Conservation (phyloP, 257 asterid species). For the Solanum chiquidenum region DNA sequence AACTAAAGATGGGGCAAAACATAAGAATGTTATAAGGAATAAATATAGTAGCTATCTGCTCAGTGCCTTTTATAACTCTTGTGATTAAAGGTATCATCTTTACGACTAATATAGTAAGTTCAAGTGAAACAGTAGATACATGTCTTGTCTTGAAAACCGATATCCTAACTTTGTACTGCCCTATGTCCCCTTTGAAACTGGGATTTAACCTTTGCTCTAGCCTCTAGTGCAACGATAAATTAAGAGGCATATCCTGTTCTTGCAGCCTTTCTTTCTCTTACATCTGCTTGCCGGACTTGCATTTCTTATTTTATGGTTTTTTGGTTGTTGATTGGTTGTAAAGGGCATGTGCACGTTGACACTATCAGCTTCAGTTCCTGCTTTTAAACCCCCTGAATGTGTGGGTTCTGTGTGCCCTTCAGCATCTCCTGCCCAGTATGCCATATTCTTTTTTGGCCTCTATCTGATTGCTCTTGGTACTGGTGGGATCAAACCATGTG, state of each 20-base stretch:
- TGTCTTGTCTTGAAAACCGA: neutral
- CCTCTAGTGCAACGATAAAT: neutral
- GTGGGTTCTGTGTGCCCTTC: slow-evolving; percentile 70
- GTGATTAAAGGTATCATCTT: neutral
- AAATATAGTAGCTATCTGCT: neutral
- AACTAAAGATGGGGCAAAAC: neutral
- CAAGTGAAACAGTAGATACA: neutral
- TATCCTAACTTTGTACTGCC: neutral
- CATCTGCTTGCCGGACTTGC: neutral
- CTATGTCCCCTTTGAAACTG: neutral
- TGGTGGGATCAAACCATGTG: slow-evolving; percentile 96
- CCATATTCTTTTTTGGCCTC: slow-evolving; percentile 64
- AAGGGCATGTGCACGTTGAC: slow-evolving; percentile 93
- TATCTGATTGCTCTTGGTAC: slow-evolving; percentile 91
- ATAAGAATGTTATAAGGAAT: neutral
- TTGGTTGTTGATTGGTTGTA: neutral
- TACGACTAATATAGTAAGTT: neutral
- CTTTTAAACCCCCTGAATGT: slow-evolving; percentile 69
- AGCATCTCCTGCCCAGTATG: slow-evolving; percentile 67
- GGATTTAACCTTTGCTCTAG: neutral
- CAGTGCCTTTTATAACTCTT: neutral
- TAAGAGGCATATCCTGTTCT: neutral
- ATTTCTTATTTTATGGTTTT: neutral
- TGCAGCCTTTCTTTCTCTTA: neutral
- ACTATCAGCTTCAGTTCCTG: slow-evolving; percentile 72